Conservation (phyloP, 1,139 yeast species). For the Insectozyma bohioensis region DNA sequence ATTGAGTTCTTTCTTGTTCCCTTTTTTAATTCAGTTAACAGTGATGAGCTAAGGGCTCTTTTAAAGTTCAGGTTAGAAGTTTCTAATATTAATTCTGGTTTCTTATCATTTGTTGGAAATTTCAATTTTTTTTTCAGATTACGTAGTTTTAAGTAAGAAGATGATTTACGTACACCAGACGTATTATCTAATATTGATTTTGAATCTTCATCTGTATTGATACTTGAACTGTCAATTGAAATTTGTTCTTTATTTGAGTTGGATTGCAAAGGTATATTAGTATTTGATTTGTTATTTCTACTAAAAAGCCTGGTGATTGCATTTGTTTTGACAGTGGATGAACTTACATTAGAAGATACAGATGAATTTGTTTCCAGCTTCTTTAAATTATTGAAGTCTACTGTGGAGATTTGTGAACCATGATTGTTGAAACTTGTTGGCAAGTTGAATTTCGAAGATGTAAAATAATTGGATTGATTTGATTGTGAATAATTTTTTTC, state of each 20-base stretch:
- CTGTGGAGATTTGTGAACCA: slow-evolving; percentile 20
- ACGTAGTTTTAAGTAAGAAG: background rate
- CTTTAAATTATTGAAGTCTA: slow-evolving; percentile 41
- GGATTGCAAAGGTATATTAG: background rate
- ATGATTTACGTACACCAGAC: background rate
- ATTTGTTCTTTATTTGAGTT: background rate
- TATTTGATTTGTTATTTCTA: slow-evolving; percentile 28
- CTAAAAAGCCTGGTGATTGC: slow-evolving; percentile 37
- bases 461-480: no score
- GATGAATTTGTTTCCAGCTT: slow-evolving; percentile 37
- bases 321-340: slow-evolving; percentile 25
- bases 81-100: slow-evolving; percentile 31
- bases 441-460: no score
- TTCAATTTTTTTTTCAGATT: slow-evolving; percentile 14
- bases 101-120: slow-evolving; percentile 17
- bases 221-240: background rate
- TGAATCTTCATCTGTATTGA: background rate
- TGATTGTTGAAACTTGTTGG: no score
- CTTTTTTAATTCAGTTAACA: slow-evolving; percentile 19
- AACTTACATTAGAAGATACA: slow-evolving; percentile 22
- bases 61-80: slow-evolving; percentile 13
- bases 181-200: background rate
- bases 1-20: slow-evolving; percentile 23
- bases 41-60: slow-evolving; percentile 25
- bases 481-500: no score